Evolutionary conservation across 1,284 basidiomycete genomes (phyloP).

Genomic region (Microbotryum lychnidis-dioicae): DNA sequence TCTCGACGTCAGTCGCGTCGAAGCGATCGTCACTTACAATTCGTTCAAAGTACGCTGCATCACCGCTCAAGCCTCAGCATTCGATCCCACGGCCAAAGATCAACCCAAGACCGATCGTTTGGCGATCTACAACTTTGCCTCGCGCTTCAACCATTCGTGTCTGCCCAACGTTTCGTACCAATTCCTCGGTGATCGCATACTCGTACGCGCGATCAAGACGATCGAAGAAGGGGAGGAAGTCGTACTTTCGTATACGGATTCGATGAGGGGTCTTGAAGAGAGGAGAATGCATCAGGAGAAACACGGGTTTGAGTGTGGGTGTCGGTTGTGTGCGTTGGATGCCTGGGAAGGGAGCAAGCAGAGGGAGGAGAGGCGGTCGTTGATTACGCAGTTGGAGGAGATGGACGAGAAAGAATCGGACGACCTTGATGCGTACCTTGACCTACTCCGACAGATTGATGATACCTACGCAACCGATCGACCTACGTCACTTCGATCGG

Average conservation of each 20-base stretch:
- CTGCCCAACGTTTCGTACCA: slow-evolving; percentile 34
- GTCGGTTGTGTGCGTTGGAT: slow-evolving; percentile 24
- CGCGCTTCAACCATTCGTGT: slow-evolving; percentile 32
- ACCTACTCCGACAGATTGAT: slow-evolving; percentile 4
- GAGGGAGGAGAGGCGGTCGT: neutral
- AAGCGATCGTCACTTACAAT: slow-evolving; percentile 29
- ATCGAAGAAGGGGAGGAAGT: slow-evolving; percentile 33
- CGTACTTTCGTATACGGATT: slow-evolving; percentile 21
- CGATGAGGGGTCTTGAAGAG: slow-evolving; percentile 5
- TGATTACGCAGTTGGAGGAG: neutral
- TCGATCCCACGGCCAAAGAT: neutral
- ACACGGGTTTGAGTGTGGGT: slow-evolving; percentile 28
- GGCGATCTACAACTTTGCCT: slow-evolving; percentile 27
- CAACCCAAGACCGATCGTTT: neutral
- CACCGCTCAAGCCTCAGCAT: neutral
- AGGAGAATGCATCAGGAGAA: slow-evolving; percentile 3
- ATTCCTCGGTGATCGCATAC: slow-evolving; percentile 34
- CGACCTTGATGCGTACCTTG: neutral
- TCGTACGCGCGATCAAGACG: slow-evolving; percentile 28
- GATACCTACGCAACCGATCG: neutral
- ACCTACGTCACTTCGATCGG: neutral
- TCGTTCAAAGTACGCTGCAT: slow-evolving; percentile 27
- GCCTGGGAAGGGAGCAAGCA: neutral
- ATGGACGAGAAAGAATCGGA: neutral
- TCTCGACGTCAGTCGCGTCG: slow-evolving; percentile 18